These are phyloP conservation scores for Fusarium xyrophilum DNA, from an alignment of 2,329 filamentous ascomycete species.

Conservation along the genomic window DNA sequence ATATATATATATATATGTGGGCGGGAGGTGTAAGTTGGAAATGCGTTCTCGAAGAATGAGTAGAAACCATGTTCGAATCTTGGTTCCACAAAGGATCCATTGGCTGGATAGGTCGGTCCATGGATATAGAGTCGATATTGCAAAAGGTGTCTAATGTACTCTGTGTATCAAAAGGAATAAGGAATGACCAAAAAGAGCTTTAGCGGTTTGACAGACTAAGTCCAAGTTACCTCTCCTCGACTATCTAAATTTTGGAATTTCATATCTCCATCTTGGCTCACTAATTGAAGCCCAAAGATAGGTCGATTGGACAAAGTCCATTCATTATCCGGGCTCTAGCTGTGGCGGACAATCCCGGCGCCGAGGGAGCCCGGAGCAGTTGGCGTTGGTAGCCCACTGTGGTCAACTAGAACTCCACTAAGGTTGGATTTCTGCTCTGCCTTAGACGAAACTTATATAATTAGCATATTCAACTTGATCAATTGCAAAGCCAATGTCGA, in stretches of 20 bases:
- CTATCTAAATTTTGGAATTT: not conserved
- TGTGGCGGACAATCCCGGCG: conserved; percentile 38
- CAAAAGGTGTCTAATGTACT: not conserved
- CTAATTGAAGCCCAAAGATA: not conserved
- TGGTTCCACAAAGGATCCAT: conserved; percentile 30
- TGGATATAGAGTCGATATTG: not conserved
- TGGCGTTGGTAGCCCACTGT: conserved; percentile 7
- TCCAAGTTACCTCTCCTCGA: not conserved
- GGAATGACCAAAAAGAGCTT: not conserved
- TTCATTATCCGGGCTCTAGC: not conserved
- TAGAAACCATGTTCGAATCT: not conserved
- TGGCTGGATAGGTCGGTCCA: not conserved
- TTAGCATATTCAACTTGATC: conserved; percentile 14
- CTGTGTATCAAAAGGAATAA: not conserved
- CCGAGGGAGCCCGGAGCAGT: not conserved
- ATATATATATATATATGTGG: conserved; percentile 11
- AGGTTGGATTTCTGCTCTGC: conserved; percentile 5
- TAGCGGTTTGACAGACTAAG: not conserved
- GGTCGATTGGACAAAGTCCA: not conserved
- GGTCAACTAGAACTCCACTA: conserved; percentile 35
- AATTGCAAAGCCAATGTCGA: conserved; percentile 34
- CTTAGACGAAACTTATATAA: conserved; percentile 5
- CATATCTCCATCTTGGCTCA: not conserved
- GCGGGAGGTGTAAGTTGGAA: conserved; percentile 17
- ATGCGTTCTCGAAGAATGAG: conserved; percentile 32